Evolutionary conservation across 2,329 filamentous ascomycete species (phyloP), one percentile per base, ranked within the genome.

Genomic region (Dactylellina cionopaga): DNA sequence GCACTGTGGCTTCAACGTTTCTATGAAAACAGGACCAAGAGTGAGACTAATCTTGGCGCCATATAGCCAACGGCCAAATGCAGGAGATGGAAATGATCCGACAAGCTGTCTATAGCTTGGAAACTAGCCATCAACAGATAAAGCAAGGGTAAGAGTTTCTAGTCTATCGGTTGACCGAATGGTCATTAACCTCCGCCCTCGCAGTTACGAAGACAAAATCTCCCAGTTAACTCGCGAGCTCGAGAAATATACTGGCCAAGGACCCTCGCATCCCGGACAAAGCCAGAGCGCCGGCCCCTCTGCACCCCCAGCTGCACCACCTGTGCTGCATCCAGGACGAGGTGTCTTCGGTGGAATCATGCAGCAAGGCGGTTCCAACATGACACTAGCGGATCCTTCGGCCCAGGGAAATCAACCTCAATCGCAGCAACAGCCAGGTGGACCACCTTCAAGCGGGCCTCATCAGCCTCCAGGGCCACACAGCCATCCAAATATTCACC

Each of bases 271-370:
- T 75, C 82, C 84, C 66, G 82, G 82, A 37, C 56, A 47, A 73
- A 88, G 89, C 71, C 89, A 90, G 78, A 91, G 95, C 85, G 87
- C 87, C 69, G 92, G 90, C 43, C 90, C 92, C 65, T 89, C 91
- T 51, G 92, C 95, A 81, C 90, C 92, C 74, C 90, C 91, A 73
- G 47, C 55, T 46, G 55, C 44, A 13, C 94, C 95, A 33, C 93
- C 89, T 33, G 83, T 92, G 52, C 91, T 98, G 76, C 92, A 92
- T 25, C 91, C 96, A 78, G 93, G 94, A 24, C 88, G 88, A 63
- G 95, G 96, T 78, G 85, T 98, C 39, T 98, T 99, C 79, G 92
- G 92, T 76, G 92, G 92, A 64, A 96, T 98, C 79, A 98, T 99
- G 92, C 88, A 89, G 80, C 88, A 86, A 74, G 91, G 89, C 77